Evolutionary conservation across 768 basidiomycete species (phyloP).

Genomic region (Trametes elegans): DNA sequence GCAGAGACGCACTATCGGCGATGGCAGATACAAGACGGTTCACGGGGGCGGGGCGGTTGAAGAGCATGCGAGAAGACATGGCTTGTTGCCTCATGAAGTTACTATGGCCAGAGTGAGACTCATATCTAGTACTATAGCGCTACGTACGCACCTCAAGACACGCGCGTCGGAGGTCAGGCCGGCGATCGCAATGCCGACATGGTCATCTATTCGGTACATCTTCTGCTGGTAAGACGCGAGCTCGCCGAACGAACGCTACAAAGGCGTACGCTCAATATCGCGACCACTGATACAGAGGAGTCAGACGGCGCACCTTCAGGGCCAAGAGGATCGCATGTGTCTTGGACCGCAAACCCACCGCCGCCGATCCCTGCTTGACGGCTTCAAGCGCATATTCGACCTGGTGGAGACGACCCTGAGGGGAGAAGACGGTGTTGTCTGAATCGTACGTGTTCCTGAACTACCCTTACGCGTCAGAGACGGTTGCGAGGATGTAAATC

Average conservation of each 20-base stretch:
- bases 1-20: constrained; percentile 82
- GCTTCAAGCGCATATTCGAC: constrained; percentile 99
- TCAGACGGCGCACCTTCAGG: constrained; percentile 64
- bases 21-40: constrained; percentile 91
- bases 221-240: constrained; percentile 99
- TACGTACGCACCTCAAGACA: constrained; percentile 76
- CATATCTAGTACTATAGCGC: neutral
- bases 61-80: constrained; percentile 91
- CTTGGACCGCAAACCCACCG: constrained; percentile 92
- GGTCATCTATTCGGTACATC: constrained; percentile 99
- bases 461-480: constrained; percentile 37
- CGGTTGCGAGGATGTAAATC: neutral
- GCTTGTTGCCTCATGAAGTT: constrained; percentile 99
- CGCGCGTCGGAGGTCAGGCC: constrained; percentile 98
- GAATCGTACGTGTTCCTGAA: constrained; percentile 98
- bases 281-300: neutral
- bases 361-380: constrained; percentile 99
- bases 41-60: constrained; percentile 92
- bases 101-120: constrained; percentile 38
- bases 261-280: constrained; percentile 1
- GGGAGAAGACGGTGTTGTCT: constrained; percentile 96
- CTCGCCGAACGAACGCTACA: constrained; percentile 93
- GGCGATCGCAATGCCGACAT: constrained; percentile 98
- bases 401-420: constrained; percentile 95
- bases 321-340: constrained; percentile 92